These are phyloP conservation scores for Sporothrix brunneoviolacea DNA, from an alignment of 2,329 filamentous ascomycete genomes.

Conservation along the genomic window DNA sequence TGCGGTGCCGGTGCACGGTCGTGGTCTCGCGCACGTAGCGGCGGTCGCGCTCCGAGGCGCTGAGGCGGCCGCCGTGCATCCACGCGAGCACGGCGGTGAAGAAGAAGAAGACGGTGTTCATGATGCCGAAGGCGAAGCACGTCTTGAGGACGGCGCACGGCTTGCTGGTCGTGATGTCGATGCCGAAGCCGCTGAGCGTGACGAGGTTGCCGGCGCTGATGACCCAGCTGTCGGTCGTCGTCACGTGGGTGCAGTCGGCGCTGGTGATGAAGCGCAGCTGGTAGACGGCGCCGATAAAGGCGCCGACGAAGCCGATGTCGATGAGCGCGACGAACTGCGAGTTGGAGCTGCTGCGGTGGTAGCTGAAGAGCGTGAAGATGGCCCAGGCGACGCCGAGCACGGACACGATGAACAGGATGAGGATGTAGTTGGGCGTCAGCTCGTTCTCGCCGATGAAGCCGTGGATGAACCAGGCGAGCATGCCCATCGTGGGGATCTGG, in stretches of 20 bases:
- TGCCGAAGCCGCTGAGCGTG: constrained; percentile 43
- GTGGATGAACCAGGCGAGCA: constrained; percentile 61
- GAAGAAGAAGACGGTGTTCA: constrained; percentile 77
- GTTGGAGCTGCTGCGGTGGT: constrained; percentile 56
- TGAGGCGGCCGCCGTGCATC: constrained; percentile 41
- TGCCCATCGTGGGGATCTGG: constrained; percentile 60
- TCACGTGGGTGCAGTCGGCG: constrained; percentile 62
- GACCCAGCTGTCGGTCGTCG: constrained; percentile 42
- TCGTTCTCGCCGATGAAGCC: constrained; percentile 49
- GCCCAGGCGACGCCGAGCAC: constrained; percentile 58
- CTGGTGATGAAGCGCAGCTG: constrained; percentile 51
- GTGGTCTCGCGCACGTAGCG: constrained; percentile 42
- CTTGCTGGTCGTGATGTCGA: constrained; percentile 58
- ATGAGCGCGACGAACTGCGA: constrained; percentile 54
- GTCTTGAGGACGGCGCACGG: constrained; percentile 90
- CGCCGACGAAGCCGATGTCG: constrained; percentile 56
- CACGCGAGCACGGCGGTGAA: constrained; percentile 66
- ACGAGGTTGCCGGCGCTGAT: constrained; percentile 57
- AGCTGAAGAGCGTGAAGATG: constrained; percentile 58
- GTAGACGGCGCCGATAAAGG: constrained; percentile 57
- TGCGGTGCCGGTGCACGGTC: constrained; percentile 34
- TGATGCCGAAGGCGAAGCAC: constrained; percentile 81
- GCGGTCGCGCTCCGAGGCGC: constrained; percentile 39
- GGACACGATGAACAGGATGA: constrained; percentile 61
- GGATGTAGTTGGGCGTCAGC: constrained; percentile 55